phyloP scores from a whole-genome alignment of 306 rosid species.

The Psophocarpus tetragonolobus region DNA sequence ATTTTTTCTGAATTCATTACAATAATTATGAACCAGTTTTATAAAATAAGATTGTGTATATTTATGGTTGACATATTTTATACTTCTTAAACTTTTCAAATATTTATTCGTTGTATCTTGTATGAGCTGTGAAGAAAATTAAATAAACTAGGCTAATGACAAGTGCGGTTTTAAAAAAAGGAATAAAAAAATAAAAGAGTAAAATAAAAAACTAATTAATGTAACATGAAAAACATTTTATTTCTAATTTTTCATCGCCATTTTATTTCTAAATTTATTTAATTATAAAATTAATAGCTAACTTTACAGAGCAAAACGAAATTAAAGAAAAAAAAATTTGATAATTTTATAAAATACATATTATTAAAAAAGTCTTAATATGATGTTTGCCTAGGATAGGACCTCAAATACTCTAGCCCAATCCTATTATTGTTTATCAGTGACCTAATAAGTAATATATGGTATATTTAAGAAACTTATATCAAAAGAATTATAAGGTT shows the following conservation, averaged over 20 bases:
- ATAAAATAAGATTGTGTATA: not conserved
- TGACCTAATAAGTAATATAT: not conserved
- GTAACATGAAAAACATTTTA: too few species aligned
- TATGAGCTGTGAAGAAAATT: too few species aligned
- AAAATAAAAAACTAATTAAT: too few species aligned
- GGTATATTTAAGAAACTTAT: not conserved
- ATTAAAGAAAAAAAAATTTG: not conserved
- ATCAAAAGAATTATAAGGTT: not conserved
- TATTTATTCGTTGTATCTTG: not conserved
- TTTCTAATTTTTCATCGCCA: too few species aligned
- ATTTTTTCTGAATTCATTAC: not conserved
- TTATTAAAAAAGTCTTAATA: not conserved
- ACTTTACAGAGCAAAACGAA: not conserved
- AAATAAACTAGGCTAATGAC: too few species aligned
- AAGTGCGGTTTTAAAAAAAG: too few species aligned
- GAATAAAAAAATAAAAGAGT: too few species aligned
- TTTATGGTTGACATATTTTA: not conserved
- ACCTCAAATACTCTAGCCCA: not conserved
- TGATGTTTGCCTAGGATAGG: not conserved
- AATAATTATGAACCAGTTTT: not conserved
- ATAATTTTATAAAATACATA: not conserved
- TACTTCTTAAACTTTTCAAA: not conserved
- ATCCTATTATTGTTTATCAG: not conserved
- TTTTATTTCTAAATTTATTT: not conserved
- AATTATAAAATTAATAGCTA: not conserved